Percentiles rank a stretch among this genome's conserved stretches.
phyloP scores from a whole-genome alignment of 2,329 filamentous ascomycete species.

The Delphinella strobiligena region DNA sequence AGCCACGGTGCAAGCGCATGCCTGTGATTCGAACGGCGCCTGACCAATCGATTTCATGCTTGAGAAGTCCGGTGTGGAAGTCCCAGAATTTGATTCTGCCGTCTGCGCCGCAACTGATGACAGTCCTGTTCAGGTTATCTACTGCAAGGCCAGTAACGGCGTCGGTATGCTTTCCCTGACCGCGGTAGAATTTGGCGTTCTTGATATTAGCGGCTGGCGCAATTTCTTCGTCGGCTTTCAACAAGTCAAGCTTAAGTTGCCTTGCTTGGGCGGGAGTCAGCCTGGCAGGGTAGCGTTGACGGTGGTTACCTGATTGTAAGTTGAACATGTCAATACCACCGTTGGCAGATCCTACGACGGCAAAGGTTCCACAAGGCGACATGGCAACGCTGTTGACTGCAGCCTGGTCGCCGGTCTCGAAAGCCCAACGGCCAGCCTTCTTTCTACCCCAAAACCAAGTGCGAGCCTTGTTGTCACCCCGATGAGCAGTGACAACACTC shows the following conservation, averaged over 20 bases:
- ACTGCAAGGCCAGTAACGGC: constrained; percentile 77
- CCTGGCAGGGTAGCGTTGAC: constrained; percentile 74
- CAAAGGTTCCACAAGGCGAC: constrained; percentile 87
- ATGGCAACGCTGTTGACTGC: constrained; percentile 76
- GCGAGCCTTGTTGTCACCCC: constrained; percentile 68
- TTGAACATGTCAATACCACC: constrained; percentile 94
- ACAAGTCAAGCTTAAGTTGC: constrained; percentile 53
- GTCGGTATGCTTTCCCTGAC: constrained; percentile 63
- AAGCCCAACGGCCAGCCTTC: constrained; percentile 82
- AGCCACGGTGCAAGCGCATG: constrained; percentile 69
- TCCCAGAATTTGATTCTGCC: constrained; percentile 98
- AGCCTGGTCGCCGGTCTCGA: constrained; percentile 73
- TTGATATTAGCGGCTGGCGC: constrained; percentile 22
- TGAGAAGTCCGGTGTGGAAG: constrained; percentile 67
- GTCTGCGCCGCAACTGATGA: constrained; percentile 80
- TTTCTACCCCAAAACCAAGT: constrained; percentile 99
- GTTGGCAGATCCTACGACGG: constrained; percentile 69
- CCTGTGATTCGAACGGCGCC: constrained; percentile 63
- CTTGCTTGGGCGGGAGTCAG: constrained; percentile 68
- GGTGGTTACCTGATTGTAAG: constrained; percentile 79
- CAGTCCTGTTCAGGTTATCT: constrained; percentile 74
- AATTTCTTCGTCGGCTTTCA: constrained; percentile 31
- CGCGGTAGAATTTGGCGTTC: constrained; percentile 30
- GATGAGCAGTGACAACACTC: constrained; percentile 87
- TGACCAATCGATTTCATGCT: constrained; percentile 75